Conservation (phyloP, 2,329 filamentous ascomycete species). For the Leptographium galeiforme region DNA sequence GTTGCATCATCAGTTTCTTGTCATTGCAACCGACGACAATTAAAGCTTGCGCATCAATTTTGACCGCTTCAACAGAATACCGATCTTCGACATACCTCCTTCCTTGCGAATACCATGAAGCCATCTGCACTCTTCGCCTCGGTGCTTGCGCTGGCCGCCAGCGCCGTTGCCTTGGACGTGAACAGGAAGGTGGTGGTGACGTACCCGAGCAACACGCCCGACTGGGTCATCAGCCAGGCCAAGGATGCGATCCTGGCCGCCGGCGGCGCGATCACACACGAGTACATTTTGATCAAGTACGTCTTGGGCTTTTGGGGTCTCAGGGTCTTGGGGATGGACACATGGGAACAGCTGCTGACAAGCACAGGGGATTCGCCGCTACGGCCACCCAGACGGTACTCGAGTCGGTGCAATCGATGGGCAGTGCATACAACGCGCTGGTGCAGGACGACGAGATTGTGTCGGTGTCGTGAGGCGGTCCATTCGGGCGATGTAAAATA, state of each 20-base stretch:
- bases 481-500: background rate
- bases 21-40: background rate
- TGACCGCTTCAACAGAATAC: background rate
- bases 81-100: background rate
- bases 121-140: constrained; percentile 38
- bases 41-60: background rate
- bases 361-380: constrained; percentile 59
- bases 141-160: constrained; percentile 43
- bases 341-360: background rate
- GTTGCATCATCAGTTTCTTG: background rate
- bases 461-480: constrained; percentile 20
- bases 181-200: constrained; percentile 67
- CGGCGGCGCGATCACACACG: constrained; percentile 67
- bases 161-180: constrained; percentile 47
- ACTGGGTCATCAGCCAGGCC: constrained; percentile 54
- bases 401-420: constrained; percentile 50
- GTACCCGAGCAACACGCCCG: constrained; percentile 57
- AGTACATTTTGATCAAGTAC: constrained; percentile 57
- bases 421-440: constrained; percentile 42
- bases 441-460: constrained; percentile 71
- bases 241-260: constrained; percentile 56
- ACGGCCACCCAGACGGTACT: constrained; percentile 58
- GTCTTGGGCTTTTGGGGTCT: constrained; percentile 15
- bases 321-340: background rate
- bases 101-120: constrained; percentile 41